Evolutionary conservation across 1,284 basidiomycete species (phyloP).

Genomic region (Puccinia coronata): DNA sequence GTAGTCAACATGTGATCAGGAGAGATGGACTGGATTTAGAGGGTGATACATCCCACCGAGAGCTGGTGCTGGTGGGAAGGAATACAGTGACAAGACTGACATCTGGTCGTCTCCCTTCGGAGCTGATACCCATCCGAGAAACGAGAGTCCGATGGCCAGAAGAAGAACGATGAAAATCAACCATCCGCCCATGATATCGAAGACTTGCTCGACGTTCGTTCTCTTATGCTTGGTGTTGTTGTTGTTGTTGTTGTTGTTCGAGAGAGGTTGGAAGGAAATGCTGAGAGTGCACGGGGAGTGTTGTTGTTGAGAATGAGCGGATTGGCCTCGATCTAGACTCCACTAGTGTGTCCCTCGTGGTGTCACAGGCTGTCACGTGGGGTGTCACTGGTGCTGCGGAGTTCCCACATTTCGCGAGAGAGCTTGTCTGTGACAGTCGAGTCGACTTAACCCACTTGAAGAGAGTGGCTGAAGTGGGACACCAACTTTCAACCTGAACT

Average conservation of each 20-base stretch:
- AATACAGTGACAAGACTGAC: constrained; percentile 63
- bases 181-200: constrained; percentile 35
- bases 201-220: not conserved
- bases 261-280: not conserved
- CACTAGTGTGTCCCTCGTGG: not conserved
- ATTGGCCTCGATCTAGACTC: too few relatives aligned
- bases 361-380: not conserved
- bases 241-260: not conserved
- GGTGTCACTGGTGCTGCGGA: not conserved
- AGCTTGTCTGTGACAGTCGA: too few relatives aligned
- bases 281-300: too few relatives aligned
- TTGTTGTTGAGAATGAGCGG: too few relatives aligned
- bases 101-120: constrained; percentile 85
- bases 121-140: constrained; percentile 68
- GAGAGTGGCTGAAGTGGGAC: too few relatives aligned
- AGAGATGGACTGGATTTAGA: too few relatives aligned
- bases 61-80: not conserved
- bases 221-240: too few relatives aligned
- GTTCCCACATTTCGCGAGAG: too few relatives aligned
- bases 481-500: too few relatives aligned
- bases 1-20: not conserved
- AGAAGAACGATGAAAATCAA: constrained; percentile 51
- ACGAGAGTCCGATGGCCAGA: constrained; percentile 65
- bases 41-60: too few relatives aligned
- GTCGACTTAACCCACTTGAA: too few relatives aligned